Evolutionary conservation across 306 rosid genomes (phyloP), one percentile per base, ranked within the genome.

Genomic region (Cyclanthera cordifolia): DNA sequence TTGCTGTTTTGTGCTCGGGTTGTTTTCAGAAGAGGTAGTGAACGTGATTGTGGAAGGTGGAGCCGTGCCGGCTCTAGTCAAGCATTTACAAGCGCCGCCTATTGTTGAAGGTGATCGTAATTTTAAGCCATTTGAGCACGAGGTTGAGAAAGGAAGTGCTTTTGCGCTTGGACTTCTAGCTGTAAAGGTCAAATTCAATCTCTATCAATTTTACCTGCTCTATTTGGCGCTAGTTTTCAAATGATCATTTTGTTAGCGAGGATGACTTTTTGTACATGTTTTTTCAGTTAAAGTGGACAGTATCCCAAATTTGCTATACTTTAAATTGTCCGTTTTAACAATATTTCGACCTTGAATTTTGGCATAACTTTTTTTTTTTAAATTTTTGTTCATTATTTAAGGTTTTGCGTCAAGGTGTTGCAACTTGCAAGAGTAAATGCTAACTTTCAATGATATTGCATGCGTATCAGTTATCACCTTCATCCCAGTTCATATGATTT

Each of bases 61-160:
- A 8, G 96, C 96, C 0, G 79, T 93, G 76, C 99, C 95, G 68
- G 93, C 91, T 47, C 58, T 93, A 80, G 91, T 90, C 30, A 87
- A 77, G 82, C 99, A 93, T 75, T 91, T 93, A 60, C 90, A 90
- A 74, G 82, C 88, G 49, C 99, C 99, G 57, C 83, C 90, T 70
- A 55, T 52, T 8, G 50, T 61, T 24, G 94, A 76, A 24, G 78
- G 59, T 27, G 95, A 86, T 67, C 76, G 72, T 15, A 80, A 73
- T 70, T 67, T 55, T 71, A 89, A 78, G 81, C 86, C 96, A 9
- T 88, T 78, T 66, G 96, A 93, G 78, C 99, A 93, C 61, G 99
- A 93, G 70, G 99, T 93, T 17, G 99, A 93, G 88, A 93, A 93
- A 77, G 96, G 99, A 58, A 83, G 95, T 71, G 99, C 99, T 41